Evolutionary conservation across 2,329 filamentous ascomycete species (phyloP).

Genomic region (Thelonectria olida): DNA sequence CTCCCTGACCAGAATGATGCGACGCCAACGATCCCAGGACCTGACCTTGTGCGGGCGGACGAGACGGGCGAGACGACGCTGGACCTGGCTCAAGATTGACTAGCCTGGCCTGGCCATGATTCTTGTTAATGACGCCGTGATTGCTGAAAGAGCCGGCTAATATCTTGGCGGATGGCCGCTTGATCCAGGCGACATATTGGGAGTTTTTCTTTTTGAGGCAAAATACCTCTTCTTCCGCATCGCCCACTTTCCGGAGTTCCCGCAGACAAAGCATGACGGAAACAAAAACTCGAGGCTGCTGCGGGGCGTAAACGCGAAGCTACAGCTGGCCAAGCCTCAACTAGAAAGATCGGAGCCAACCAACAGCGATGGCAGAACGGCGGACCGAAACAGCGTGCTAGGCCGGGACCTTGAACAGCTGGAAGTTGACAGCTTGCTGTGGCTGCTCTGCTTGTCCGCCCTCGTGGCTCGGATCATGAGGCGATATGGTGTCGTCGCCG

Average conservation of each 20-base stretch:
- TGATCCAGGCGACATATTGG: conserved; percentile 8
- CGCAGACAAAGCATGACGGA: not conserved
- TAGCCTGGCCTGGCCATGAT: conserved; percentile 13
- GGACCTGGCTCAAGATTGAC: conserved; percentile 9
- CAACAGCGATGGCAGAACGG: not conserved
- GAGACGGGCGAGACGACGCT: conserved; percentile 11
- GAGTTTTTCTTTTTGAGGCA: conserved; percentile 10
- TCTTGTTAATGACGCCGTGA: conserved; percentile 7
- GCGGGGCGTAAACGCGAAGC: not conserved
- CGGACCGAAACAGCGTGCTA: conserved; percentile 15
- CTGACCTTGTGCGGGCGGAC: not conserved
- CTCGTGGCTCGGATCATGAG: conserved; percentile 15
- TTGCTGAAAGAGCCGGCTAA: conserved; percentile 16
- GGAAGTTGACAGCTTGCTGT: conserved; percentile 18
- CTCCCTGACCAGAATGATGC: conserved; percentile 11
- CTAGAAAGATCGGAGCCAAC: conserved; percentile 12
- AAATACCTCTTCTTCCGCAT: conserved; percentile 5
- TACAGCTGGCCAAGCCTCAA: conserved; percentile 4
- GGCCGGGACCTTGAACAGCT: conserved; percentile 1
- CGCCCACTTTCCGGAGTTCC: conserved; percentile 17
- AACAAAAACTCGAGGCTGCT: not conserved
- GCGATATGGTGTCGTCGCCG: conserved; percentile 24
- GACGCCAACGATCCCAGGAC: conserved; percentile 9
- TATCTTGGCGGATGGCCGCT: conserved; percentile 11
- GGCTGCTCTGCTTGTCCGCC: not conserved